These are phyloP conservation scores for Halenospora varia DNA, from an alignment of 495 filamentous ascomycete species.

Conservation along the genomic window DNA sequence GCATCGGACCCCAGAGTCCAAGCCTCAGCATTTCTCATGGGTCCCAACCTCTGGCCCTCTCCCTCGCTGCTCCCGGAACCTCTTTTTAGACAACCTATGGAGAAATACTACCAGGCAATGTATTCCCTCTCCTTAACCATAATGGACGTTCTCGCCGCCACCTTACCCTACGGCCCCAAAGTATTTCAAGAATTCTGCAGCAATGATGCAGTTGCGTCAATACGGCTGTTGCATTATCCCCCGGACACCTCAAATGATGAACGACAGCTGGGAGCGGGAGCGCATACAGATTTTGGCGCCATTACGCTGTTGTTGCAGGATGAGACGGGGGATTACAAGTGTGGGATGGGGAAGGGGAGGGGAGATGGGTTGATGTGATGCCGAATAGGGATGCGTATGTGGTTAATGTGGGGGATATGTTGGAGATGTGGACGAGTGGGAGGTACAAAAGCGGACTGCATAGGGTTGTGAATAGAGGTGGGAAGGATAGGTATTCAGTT, in stretches of 20 bases:
- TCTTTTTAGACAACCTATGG: conserved; percentile 23
- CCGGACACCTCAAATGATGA: conserved; percentile 32
- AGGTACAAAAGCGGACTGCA: conserved; percentile 40
- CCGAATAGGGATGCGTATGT: conserved; percentile 43
- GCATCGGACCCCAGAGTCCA: conserved; percentile 36
- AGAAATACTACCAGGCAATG: conserved; percentile 31
- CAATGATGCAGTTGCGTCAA: conserved; percentile 25
- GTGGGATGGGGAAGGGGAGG: conserved; percentile 28
- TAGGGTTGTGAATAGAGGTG: conserved; percentile 38
- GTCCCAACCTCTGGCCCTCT: conserved; percentile 39
- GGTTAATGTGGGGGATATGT: conserved; percentile 43
- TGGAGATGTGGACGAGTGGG: conserved; percentile 39
- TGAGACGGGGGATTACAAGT: conserved; percentile 33
- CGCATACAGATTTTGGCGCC: conserved; percentile 43
- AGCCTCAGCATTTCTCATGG: conserved; percentile 29
- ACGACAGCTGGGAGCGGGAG: conserved; percentile 30
- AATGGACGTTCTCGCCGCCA: conserved; percentile 36
- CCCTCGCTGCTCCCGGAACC: conserved; percentile 9
- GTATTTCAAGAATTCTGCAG: conserved; percentile 34
- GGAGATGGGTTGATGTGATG: conserved; percentile 25
- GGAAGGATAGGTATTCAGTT: conserved; percentile 38
- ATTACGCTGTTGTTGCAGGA: conserved; percentile 39
- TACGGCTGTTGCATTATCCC: conserved; percentile 39
- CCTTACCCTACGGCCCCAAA: conserved; percentile 33
- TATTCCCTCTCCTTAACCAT: conserved; percentile 27